Conservation (phyloP, 805 yeast species). For the Maudiozyma saulgeensis region DNA sequence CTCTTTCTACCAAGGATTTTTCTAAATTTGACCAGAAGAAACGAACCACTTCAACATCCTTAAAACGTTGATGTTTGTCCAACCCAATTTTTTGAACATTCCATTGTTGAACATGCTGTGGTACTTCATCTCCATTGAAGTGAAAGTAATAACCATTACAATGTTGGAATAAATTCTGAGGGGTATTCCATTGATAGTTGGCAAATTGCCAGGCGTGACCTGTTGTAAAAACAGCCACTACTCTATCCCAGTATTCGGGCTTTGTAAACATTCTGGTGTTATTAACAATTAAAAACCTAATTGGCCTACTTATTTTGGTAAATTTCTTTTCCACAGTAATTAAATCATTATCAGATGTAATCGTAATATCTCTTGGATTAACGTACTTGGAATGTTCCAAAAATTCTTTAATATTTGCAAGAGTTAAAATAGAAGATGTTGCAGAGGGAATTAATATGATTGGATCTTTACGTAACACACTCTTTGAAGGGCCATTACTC, state of each 20-base stretch:
- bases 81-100: slow-evolving; percentile 70
- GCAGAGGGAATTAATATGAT: slow-evolving; percentile 72
- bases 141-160: slow-evolving; percentile 75
- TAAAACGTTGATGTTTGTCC: slow-evolving; percentile 76
- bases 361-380: slow-evolving; percentile 37
- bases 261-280: slow-evolving; percentile 79
- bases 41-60: slow-evolving; percentile 80
- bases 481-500: slow-evolving; percentile 4
- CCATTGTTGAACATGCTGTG: slow-evolving; percentile 73
- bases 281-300: slow-evolving; percentile 58
- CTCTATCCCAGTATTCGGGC: slow-evolving; percentile 97
- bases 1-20: slow-evolving; percentile 56
- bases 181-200: slow-evolving; percentile 73
- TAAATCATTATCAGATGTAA: slow-evolving; percentile 24
- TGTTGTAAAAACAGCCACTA: slow-evolving; percentile 88
- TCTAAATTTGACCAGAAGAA: slow-evolving; percentile 81
- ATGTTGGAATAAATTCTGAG: slow-evolving; percentile 69
- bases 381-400: slow-evolving; percentile 63
- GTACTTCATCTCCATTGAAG: slow-evolving; percentile 71
- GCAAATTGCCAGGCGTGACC: slow-evolving; percentile 98
- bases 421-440: slow-evolving; percentile 59
- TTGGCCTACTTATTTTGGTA: slow-evolving; percentile 24
- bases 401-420: slow-evolving; percentile 57
- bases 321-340: slow-evolving; percentile 26
- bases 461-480: slow-evolving; percentile 41